phyloP scores from a whole-genome alignment of 306 rosid genomes.

The Fragaria nilgerrensis region DNA sequence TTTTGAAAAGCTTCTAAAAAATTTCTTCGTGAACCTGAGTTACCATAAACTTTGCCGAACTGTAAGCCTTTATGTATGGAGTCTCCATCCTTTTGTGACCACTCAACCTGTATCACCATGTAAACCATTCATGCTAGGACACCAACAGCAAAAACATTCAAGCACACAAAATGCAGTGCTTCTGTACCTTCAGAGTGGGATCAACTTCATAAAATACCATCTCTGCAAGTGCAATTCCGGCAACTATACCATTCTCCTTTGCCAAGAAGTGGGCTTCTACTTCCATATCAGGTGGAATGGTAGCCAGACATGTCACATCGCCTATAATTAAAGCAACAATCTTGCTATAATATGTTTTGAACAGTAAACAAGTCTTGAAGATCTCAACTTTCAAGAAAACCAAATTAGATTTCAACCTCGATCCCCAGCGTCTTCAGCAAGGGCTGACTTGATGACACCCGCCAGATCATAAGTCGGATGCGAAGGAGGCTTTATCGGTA shows the following conservation, averaged over 20 bases:
- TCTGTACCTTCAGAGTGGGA: constrained; percentile 70
- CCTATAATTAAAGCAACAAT: constrained; percentile 47
- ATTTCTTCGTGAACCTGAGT: constrained; percentile 19
- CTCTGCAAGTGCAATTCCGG: constrained; percentile 82
- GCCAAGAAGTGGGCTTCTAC: constrained; percentile 90
- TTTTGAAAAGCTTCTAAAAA: constrained; percentile 18
- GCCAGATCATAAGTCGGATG: constrained; percentile 90
- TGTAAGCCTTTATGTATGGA: constrained; percentile 64
- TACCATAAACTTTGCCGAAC: constrained; percentile 86
- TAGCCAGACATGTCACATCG: constrained; percentile 82
- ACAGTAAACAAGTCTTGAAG: background rate
- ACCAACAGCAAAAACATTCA: constrained; percentile 20
- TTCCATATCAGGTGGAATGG: constrained; percentile 70
- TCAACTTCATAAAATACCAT: constrained; percentile 81
- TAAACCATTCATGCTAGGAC: constrained; percentile 12
- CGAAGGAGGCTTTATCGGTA: constrained; percentile 63
- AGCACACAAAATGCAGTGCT: constrained; percentile 17
- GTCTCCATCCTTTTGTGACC: constrained; percentile 84
- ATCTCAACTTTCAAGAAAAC: background rate
- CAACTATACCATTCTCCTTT: constrained; percentile 82
- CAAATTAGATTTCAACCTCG: constrained; percentile 41
- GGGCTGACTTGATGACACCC: constrained; percentile 68
- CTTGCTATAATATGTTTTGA: background rate
- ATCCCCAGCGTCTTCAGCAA: constrained; percentile 83
- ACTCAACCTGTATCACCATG: constrained; percentile 64